Percentiles rank a stretch among this genome's conserved stretches.
Evolutionary conservation across 2,329 filamentous ascomycete species (phyloP).

Genomic region (Pestalotiopsis sp.): DNA sequence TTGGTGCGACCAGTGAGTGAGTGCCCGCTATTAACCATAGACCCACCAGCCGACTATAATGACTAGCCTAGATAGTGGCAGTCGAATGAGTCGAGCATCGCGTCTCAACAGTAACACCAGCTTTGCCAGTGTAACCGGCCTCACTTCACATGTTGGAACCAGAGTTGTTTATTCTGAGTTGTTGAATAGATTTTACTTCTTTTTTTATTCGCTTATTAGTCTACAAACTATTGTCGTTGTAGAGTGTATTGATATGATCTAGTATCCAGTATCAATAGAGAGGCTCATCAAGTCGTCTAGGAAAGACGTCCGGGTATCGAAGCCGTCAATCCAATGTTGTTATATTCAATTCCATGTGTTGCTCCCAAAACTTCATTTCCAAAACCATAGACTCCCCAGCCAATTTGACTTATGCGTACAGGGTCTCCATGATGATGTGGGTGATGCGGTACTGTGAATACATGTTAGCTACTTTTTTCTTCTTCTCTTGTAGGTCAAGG

Average conservation of each 20-base stretch:
- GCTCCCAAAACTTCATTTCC: neutral
- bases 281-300: constrained; percentile 3
- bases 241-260: neutral
- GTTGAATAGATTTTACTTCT: neutral
- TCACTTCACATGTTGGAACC: too few relatives aligned
- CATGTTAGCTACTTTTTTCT: neutral
- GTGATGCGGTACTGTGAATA: constrained; percentile 65
- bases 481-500: neutral
- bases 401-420: neutral
- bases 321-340: constrained; percentile 1
- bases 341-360: neutral
- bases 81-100: too few relatives aligned
- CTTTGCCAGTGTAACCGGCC: too few relatives aligned
- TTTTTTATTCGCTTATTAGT: neutral
- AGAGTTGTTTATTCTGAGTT: too few relatives aligned
- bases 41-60: too few relatives aligned
- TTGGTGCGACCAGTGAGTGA: too few relatives aligned
- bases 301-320: constrained; percentile 7
- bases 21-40: too few relatives aligned
- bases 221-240: neutral
- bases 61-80: too few relatives aligned
- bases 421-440: constrained; percentile 69
- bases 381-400: neutral
- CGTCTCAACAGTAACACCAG: too few relatives aligned
- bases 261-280: neutral